phyloP scores from a whole-genome alignment of 371 early-diverging fungal species.

The Apophysomyces sp. region DNA sequence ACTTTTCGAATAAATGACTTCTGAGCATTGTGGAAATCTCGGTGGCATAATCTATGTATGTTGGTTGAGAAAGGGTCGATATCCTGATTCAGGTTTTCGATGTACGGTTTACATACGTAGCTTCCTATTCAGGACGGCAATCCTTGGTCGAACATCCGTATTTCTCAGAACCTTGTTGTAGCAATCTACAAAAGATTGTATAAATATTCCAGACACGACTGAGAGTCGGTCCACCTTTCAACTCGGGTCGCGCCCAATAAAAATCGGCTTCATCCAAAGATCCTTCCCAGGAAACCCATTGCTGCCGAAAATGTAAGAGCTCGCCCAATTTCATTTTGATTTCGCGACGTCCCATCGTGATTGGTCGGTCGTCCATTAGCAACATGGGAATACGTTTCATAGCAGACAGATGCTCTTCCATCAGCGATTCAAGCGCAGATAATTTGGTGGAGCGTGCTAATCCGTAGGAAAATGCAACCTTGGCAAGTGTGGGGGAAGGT shows the following conservation, averaged over 20 bases:
- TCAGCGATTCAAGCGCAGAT: slow-evolving; percentile 10
- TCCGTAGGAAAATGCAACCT: slow-evolving; percentile 32
- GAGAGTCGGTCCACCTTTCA: slow-evolving; percentile 17
- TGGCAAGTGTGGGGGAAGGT: slow-evolving; percentile 21
- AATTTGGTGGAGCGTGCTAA: slow-evolving; percentile 30
- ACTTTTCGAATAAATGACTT: too few relatives aligned
- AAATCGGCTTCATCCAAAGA: slow-evolving; percentile 26
- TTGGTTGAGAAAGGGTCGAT: too few relatives aligned
- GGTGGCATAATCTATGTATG: not conserved
- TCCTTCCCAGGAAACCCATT: slow-evolving; percentile 15
- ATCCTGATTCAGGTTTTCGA: too few relatives aligned
- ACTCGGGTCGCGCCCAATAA: slow-evolving; percentile 26
- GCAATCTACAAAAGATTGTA: slow-evolving; percentile 3
- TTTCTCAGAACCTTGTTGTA: not conserved
- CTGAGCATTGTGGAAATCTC: too few relatives aligned
- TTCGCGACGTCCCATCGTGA: slow-evolving; percentile 1
- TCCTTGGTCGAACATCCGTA: not conserved
- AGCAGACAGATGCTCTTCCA: slow-evolving; percentile 1
- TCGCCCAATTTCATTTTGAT: slow-evolving; percentile 1
- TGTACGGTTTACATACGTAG: too few relatives aligned
- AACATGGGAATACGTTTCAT: not conserved
- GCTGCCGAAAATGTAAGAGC: slow-evolving; percentile 10
- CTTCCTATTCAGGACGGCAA: not conserved
- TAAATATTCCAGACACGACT: not conserved
- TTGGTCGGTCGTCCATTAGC: slow-evolving; percentile 5